phyloP scores from a whole-genome alignment of 2,329 filamentous ascomycete species.

The Pseudogymnoascus sp. region DNA sequence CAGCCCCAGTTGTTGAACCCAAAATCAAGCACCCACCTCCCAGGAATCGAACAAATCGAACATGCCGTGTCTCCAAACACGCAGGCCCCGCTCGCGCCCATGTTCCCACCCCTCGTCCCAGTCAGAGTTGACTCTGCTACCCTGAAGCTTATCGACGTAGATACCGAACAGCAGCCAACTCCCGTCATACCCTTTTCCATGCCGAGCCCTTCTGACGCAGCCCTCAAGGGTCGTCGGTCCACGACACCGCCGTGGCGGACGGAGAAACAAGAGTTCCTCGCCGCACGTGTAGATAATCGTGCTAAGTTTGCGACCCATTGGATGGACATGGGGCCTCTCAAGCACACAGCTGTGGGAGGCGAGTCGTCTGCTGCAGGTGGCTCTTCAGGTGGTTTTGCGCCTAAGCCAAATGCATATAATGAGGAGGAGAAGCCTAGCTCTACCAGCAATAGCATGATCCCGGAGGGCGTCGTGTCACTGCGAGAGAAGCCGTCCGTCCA shows the following conservation, averaged over 20 bases:
- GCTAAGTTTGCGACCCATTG: neutral
- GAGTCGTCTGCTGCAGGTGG: neutral
- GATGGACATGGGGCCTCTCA: neutral
- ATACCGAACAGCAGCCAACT: no score
- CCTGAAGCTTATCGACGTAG: neutral
- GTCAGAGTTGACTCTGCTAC: neutral
- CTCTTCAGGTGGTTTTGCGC: neutral
- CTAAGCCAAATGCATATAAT: neutral
- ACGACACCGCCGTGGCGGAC: neutral
- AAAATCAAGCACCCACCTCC: neutral
- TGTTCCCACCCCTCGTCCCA: neutral
- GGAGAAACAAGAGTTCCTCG: constrained; percentile 6
- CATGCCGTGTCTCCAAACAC: neutral
- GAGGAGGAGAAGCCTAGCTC: neutral
- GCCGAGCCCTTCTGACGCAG: constrained; percentile 3
- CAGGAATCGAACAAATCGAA: neutral
- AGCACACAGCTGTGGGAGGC: neutral
- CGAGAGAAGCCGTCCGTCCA: neutral
- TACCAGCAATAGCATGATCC: neutral
- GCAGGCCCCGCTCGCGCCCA: neutral
- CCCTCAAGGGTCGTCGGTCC: neutral
- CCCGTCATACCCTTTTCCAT: neutral
- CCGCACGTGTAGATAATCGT: neutral
- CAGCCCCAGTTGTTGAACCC: neutral
- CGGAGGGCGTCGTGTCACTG: neutral